Percentiles rank a stretch among this genome's conserved stretches.
Evolutionary conservation across 148 eudicot species (phyloP).

Genomic region (Limonium bicolor): DNA sequence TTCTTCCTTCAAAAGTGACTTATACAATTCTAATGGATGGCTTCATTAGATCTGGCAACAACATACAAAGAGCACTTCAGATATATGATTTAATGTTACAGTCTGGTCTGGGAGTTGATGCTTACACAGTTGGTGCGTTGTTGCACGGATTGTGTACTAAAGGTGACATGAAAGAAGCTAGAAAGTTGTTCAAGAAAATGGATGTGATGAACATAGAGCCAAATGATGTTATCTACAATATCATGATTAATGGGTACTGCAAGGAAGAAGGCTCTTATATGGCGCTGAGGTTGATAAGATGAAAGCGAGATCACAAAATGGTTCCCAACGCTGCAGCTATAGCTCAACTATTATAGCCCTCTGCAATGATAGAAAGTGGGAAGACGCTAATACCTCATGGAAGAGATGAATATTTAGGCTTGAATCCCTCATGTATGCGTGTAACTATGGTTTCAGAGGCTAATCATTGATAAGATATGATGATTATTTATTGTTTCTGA

Average conservation of each 20-base stretch:
- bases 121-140: conserved; percentile 43
- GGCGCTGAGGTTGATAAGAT: conserved; percentile 44
- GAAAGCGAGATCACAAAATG: conserved; percentile 36
- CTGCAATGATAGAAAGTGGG: conserved; percentile 44
- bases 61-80: conserved; percentile 43
- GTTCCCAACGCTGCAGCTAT: conserved; percentile 46
- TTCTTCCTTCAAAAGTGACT: conserved; percentile 41
- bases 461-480: too few relatives aligned
- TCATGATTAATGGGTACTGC: conserved; percentile 60
- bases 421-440: too few relatives aligned
- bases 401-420: conserved; percentile 36
- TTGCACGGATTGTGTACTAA: conserved; percentile 49
- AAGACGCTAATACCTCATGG: conserved; percentile 33
- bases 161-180: conserved; percentile 67
- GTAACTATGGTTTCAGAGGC: too few relatives aligned
- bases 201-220: conserved; percentile 29
- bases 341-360: conserved; percentile 37
- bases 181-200: conserved; percentile 43
- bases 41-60: conserved; percentile 19
- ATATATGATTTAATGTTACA: conserved; percentile 32
- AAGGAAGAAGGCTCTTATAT: conserved; percentile 48
- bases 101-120: conserved; percentile 30
- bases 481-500: too few relatives aligned
- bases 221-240: conserved; percentile 54
- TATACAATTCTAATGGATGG: conserved; percentile 56